Conservation (phyloP, 805 yeast species). For the Candida khao-thaluensis region DNA sequence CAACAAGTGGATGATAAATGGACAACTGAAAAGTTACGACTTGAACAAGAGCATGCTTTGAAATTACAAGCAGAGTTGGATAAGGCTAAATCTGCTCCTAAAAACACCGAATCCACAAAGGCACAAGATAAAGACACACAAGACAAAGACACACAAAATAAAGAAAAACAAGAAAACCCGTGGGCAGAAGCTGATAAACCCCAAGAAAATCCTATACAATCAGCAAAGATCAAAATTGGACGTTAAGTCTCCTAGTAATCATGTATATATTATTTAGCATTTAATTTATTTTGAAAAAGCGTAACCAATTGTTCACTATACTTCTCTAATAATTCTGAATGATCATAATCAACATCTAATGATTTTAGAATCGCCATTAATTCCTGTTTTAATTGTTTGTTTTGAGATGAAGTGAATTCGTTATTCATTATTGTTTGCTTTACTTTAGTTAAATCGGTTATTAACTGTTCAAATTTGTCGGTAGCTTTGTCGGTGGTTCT, state of each 20-base stretch:
- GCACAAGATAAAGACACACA: conserved; percentile 1
- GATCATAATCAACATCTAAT: conserved; percentile 11
- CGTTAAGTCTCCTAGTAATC: conserved; percentile 9
- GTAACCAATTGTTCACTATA: conserved; percentile 39
- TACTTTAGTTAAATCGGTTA: background rate
- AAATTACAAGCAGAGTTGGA: conserved; percentile 34
- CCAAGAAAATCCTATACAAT: conserved; percentile 33
- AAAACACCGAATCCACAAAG: too few relatives aligned
- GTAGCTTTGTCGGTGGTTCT: background rate
- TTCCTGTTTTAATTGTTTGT: background rate
- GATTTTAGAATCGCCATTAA: background rate
- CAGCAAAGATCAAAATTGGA: conserved; percentile 40
- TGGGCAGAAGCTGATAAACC: conserved; percentile 37
- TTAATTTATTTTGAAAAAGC: conserved; percentile 27
- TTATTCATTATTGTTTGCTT: conserved; percentile 1
- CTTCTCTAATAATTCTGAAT: conserved; percentile 23
- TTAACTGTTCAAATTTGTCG: background rate
- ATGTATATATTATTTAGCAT: conserved; percentile 11
- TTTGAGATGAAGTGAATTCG: conserved; percentile 12
- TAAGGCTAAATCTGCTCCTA: conserved; percentile 16
- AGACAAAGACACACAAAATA: background rate
- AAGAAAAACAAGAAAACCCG: conserved; percentile 21
- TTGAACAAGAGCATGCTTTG: conserved; percentile 32
- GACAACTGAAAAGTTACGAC: conserved; percentile 33
- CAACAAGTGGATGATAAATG: conserved; percentile 45